These are phyloP conservation scores for Diddensiella santjacobensis DNA, from an alignment of 805 yeast species.

Conservation along the genomic window DNA sequence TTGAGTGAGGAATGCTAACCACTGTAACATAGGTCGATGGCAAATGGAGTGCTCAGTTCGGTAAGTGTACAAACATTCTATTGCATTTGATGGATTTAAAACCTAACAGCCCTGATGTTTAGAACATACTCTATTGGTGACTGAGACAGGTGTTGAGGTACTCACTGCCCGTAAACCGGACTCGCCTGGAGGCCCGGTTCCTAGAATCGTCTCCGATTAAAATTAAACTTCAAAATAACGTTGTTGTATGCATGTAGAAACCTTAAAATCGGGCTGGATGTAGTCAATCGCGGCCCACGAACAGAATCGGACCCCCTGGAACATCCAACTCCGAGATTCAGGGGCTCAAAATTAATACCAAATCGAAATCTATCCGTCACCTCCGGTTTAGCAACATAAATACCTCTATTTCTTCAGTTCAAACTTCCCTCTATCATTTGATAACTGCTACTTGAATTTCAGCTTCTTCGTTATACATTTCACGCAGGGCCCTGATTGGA, in stretches of 20 bases:
- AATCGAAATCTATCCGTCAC: no score
- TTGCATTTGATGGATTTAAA: no score
- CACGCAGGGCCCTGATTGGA: no score
- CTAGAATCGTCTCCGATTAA: conserved; percentile 8
- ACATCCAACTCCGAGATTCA: not conserved
- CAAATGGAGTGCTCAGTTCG: conserved; percentile 85
- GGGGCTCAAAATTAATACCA: no score
- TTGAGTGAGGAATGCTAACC: conserved; percentile 1
- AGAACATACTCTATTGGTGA: conserved; percentile 83
- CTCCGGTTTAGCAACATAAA: no score
- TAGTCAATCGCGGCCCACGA: not conserved
- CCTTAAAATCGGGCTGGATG: not conserved
- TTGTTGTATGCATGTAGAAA: no score
- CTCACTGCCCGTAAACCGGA: conserved; percentile 73
- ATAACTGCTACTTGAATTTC: no score
- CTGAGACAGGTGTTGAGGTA: conserved; percentile 90
- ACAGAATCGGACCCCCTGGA: not conserved
- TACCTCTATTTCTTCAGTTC: no score
- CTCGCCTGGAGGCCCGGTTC: conserved; percentile 77
- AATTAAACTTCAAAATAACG: no score
- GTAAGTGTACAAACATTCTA: conserved; percentile 15
- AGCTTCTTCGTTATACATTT: no score
- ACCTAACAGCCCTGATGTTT: no score
- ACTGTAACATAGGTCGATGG: conserved; percentile 54
- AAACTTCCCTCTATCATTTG: no score